Base-by-base conservation (phyloP, 371 early-diverging fungal genomes). In the Dichotomocladium elegans region DNA sequence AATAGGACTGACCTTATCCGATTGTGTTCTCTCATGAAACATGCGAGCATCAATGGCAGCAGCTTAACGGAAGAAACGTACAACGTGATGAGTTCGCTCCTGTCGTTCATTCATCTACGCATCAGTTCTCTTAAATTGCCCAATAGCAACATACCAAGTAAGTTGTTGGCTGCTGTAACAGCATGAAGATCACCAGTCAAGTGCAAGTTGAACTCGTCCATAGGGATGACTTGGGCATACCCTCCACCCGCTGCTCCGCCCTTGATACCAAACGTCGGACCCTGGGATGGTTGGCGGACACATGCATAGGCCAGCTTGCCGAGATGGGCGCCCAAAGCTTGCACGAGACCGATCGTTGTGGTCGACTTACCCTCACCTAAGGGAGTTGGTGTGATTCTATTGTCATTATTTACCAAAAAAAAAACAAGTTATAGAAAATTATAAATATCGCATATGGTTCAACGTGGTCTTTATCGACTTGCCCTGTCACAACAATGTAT, bases 241-340 rank as follows among this genome's bases (percentile, higher is more conserved):
- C 98, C 96, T 41, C 98, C 96, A 46, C 98, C 98, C 17, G 98
- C 98, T 30, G 98, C 98, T 30, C 98, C 98, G 47, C 95, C 98
- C 72, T 97, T 97, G 77, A 97, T 95, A 43, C 98, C 98, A 61
- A 97, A 96, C 2, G 98, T 97, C 19, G 98, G 98, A 10, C 98
- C 98, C 63, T 96, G 96, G 35, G 93, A 93, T 10, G 98, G 98
- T 66, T 97, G 96, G 33, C 98, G 88, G 19, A 96, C 95, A 77
- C 96, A 96, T 10, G 95, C 96, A 72, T 94, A 91, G 0, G 91
- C 90, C 15, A 84, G 74, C 65, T 87, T 87, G 49, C 85, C 78
- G 50, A 94, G 78, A 47, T 96, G 94, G 4, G 96, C 95, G 37
- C 95, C 94, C 12, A 97, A 74, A 0, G 96, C 93, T 70, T 97